phyloP scores from a whole-genome alignment of 768 basidiomycete genomes.

The Rhizopogon sp. region DNA sequence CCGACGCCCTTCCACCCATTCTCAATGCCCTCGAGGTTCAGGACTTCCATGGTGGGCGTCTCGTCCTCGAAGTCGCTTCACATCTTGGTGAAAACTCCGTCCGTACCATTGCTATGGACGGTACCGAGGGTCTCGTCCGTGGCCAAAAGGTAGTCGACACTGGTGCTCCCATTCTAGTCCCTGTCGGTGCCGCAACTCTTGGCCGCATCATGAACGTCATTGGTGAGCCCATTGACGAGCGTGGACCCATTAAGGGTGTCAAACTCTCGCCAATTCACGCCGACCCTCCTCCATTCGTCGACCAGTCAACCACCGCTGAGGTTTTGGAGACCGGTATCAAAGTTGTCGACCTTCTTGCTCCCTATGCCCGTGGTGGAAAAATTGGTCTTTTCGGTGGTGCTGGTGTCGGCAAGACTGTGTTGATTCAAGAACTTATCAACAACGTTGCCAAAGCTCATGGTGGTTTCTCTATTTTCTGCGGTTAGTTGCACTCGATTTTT shows the following conservation, averaged over 20 bases:
- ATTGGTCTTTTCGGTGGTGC: constrained; percentile 99
- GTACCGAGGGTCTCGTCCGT: constrained; percentile 99
- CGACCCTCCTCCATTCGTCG: constrained; percentile 95
- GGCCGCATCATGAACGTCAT: constrained; percentile 99
- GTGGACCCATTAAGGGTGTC: constrained; percentile 97
- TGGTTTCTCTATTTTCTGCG: constrained; percentile 99
- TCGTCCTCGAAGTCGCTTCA: constrained; percentile 98
- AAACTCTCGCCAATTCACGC: constrained; percentile 92
- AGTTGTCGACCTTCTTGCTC: constrained; percentile 98
- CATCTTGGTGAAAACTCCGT: constrained; percentile 99
- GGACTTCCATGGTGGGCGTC: constrained; percentile 88
- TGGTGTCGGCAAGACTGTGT: constrained; percentile 99
- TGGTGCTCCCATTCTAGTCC: constrained; percentile 93
- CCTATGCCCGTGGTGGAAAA: constrained; percentile 99
- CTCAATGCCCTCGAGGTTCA: constrained; percentile 98
- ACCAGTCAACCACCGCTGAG: constrained; percentile 98
- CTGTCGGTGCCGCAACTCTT: constrained; percentile 90
- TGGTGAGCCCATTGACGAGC: constrained; percentile 99
- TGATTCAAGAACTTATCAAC: constrained; percentile 99
- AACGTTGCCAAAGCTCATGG: constrained; percentile 99
- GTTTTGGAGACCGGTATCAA: constrained; percentile 99
- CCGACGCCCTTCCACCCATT: constrained; percentile 87
- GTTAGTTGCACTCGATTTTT: constrained; percentile 35
- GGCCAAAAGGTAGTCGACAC: constrained; percentile 97
- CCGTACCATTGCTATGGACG: constrained; percentile 99